Evolutionary conservation across 345 rosid genomes (phyloP).

Genomic region (Murraya koenigii): DNA sequence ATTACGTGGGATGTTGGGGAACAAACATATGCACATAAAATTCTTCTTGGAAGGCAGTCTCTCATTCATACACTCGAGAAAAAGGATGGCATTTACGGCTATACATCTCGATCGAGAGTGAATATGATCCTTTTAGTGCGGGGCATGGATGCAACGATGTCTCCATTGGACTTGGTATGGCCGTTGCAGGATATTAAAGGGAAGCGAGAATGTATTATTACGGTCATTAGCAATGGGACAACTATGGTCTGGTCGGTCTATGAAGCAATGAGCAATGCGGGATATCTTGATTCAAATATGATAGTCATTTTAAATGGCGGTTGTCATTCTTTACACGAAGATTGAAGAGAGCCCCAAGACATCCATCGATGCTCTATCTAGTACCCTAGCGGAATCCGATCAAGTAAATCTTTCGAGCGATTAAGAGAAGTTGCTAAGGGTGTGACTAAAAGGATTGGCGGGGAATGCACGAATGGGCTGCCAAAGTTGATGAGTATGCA

Average conservation of each 20-base stretch:
- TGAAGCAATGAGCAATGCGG: slow-evolving; percentile 96
- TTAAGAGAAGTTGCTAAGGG: slow-evolving; percentile 93
- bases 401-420: slow-evolving; percentile 76
- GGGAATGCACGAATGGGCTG: slow-evolving; percentile 91
- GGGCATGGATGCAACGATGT: slow-evolving; percentile 91
- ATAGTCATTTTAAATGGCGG: slow-evolving; percentile 86
- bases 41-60: slow-evolving; percentile 77
- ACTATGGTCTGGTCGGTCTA: slow-evolving; percentile 91
- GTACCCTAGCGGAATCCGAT: slow-evolving; percentile 79
- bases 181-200: slow-evolving; percentile 85
- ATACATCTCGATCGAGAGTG: slow-evolving; percentile 69
- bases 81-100: slow-evolving; percentile 63
- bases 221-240: slow-evolving; percentile 80
- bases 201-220: slow-evolving; percentile 65
- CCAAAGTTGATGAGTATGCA: slow-evolving; percentile 95
- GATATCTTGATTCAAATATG: slow-evolving; percentile 87
- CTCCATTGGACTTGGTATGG: slow-evolving; percentile 95
- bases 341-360: slow-evolving; percentile 70
- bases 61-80: slow-evolving; percentile 56
- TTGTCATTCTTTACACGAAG: slow-evolving; percentile 69
- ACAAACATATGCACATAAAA: slow-evolving; percentile 84
- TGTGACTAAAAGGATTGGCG: slow-evolving; percentile 76
- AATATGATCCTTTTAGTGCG: slow-evolving; percentile 83
- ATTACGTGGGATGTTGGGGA: slow-evolving; percentile 89
- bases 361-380: slow-evolving; percentile 74